Evolutionary conservation across 305 asterid species (phyloP).

Genomic region (Fraxinus platypoda): DNA sequence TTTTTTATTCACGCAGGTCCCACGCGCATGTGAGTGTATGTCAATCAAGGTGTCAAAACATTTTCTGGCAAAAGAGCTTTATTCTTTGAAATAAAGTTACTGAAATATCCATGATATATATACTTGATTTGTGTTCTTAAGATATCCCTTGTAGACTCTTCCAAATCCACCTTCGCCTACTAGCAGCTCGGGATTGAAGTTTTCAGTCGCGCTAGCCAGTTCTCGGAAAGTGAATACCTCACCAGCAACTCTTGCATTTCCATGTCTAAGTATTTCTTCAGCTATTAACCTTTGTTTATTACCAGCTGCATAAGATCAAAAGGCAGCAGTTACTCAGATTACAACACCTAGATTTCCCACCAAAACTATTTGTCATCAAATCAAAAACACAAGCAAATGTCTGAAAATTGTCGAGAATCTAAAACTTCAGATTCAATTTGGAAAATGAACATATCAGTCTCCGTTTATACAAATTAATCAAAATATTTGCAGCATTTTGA

Average conservation of each 20-base stretch:
- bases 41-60: neutral
- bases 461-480: neutral
- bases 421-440: neutral
- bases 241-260: conserved; percentile 41
- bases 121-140: conserved; percentile 51
- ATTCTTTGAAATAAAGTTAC: neutral
- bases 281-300: conserved; percentile 40
- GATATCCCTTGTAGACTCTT: conserved; percentile 56
- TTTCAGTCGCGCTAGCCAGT: conserved; percentile 51
- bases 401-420: neutral
- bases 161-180: conserved; percentile 74
- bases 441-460: neutral
- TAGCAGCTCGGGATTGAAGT: conserved; percentile 49
- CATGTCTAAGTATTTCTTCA: conserved; percentile 44
- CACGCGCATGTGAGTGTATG: neutral
- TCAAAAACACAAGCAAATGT: neutral
- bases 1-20: neutral
- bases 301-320: conserved; percentile 25
- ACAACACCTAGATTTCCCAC: neutral
- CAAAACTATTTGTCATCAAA: neutral
- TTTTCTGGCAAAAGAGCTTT: neutral
- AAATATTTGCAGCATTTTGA: neutral
- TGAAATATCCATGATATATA: neutral
- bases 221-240: conserved; percentile 65
- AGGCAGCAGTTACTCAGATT: neutral